Percentiles rank a stretch among this genome's conserved stretches.
phyloP scores from a whole-genome alignment of 2,329 filamentous ascomycete genomes.

The Venturia aucupariae region DNA sequence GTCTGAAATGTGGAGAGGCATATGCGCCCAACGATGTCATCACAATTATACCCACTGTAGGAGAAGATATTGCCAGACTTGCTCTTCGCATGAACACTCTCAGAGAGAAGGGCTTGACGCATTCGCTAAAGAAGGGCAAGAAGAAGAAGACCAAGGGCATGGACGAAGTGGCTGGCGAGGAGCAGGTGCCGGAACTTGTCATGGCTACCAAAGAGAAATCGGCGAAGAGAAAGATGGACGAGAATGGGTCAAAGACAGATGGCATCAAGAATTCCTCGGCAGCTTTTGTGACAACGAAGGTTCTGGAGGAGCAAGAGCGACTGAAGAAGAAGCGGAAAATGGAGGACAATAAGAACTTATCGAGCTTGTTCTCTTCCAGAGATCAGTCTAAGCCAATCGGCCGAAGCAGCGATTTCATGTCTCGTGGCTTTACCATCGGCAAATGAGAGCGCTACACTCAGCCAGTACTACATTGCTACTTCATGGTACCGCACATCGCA shows the following conservation, averaged over 20 bases:
- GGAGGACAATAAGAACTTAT: slow-evolving; percentile 52
- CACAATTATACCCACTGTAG: slow-evolving; percentile 64
- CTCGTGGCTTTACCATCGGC: slow-evolving; percentile 32
- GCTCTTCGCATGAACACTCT: slow-evolving; percentile 59
- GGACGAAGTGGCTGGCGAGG: slow-evolving; percentile 20
- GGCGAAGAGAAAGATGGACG: slow-evolving; percentile 13
- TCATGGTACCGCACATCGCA: too few relatives aligned
- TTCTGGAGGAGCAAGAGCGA: slow-evolving; percentile 78
- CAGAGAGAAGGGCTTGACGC: slow-evolving; percentile 62
- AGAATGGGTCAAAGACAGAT: slow-evolving; percentile 29
- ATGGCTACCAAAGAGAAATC: slow-evolving; percentile 6
- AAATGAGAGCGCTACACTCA: background rate
- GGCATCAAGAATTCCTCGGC: slow-evolving; percentile 85
- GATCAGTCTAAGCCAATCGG: slow-evolving; percentile 25
- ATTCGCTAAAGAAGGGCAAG: slow-evolving; percentile 76
- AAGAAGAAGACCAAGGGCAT: slow-evolving; percentile 66
- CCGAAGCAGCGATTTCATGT: slow-evolving; percentile 42
- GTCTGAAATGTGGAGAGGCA: slow-evolving; percentile 59
- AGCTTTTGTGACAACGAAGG: slow-evolving; percentile 74
- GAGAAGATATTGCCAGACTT: slow-evolving; percentile 61
- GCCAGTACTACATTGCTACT: background rate
- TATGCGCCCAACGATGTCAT: slow-evolving; percentile 72
- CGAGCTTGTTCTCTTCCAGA: slow-evolving; percentile 36
- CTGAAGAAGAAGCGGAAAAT: slow-evolving; percentile 58
- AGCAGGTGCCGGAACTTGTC: slow-evolving; percentile 17